Evolutionary conservation across 140 eudicot species (phyloP).

Genomic region (Erigeron philadelphicus): DNA sequence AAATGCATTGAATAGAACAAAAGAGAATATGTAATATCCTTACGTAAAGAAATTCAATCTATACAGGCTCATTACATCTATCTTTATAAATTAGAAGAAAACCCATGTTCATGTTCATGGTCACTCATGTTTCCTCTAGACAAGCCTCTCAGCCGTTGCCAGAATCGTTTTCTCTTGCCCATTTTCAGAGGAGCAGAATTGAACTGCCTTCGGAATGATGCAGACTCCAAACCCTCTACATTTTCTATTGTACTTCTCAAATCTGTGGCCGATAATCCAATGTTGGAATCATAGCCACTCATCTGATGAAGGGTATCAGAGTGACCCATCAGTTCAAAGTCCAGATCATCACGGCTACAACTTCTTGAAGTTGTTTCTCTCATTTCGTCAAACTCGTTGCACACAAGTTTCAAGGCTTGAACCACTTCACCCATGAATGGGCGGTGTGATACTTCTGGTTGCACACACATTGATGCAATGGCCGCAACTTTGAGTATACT

Average conservation of each 20-base stretch:
- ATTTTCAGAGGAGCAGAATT: slow-evolving; percentile 73
- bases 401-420: slow-evolving; percentile 84
- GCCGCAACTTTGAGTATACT: slow-evolving; percentile 78
- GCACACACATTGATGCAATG: slow-evolving; percentile 97
- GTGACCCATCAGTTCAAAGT: slow-evolving; percentile 43
- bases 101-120: slow-evolving; percentile 47
- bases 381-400: slow-evolving; percentile 73
- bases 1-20: not conserved
- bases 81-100: slow-evolving; percentile 30
- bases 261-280: slow-evolving; percentile 51
- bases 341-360: slow-evolving; percentile 34
- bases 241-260: slow-evolving; percentile 40
- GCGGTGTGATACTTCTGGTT: slow-evolving; percentile 90
- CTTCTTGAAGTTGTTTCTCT: slow-evolving; percentile 44
- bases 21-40: slow-evolving; percentile 11
- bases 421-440: slow-evolving; percentile 99
- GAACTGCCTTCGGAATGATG: slow-evolving; percentile 54
- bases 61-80: slow-evolving; percentile 15
- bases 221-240: slow-evolving; percentile 45
- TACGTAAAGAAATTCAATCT: slow-evolving; percentile 23
- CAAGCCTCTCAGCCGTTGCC: slow-evolving; percentile 58
- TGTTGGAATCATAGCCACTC: slow-evolving; percentile 32
- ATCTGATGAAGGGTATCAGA: slow-evolving; percentile 23
- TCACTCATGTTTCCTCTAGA: slow-evolving; percentile 67
- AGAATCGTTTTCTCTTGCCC: slow-evolving; percentile 52